phyloP scores from a whole-genome alignment of 1,284 basidiomycete species.

The Heterobasidion annosum region DNA sequence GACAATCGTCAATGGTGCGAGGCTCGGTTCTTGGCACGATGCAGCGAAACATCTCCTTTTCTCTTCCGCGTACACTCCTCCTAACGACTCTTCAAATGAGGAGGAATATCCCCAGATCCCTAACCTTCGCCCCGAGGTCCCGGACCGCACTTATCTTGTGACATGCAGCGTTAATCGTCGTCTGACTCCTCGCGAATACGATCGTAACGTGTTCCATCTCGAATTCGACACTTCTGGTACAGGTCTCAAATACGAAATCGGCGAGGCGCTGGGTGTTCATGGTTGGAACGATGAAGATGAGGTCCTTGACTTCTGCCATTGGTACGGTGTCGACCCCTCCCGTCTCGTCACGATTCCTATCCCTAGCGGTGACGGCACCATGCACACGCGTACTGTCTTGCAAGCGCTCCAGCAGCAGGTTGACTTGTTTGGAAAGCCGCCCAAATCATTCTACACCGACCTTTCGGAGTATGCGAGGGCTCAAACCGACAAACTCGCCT shows the following conservation, averaged over 20 bases:
- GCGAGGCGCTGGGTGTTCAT: slow-evolving; percentile 94
- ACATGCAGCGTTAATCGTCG: slow-evolving; percentile 92
- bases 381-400: slow-evolving; percentile 90
- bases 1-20: slow-evolving; percentile 52
- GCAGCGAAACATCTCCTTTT: slow-evolving; percentile 88
- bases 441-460: slow-evolving; percentile 92
- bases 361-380: slow-evolving; percentile 44
- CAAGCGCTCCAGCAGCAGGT: slow-evolving; percentile 96
- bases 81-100: slow-evolving; percentile 24
- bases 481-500: slow-evolving; percentile 70
- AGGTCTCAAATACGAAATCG: slow-evolving; percentile 91
- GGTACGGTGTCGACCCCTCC: slow-evolving; percentile 86
- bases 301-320: slow-evolving; percentile 82
- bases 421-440: slow-evolving; percentile 93
- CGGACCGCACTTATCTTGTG: slow-evolving; percentile 90
- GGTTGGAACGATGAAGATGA: slow-evolving; percentile 96
- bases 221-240: slow-evolving; percentile 93
- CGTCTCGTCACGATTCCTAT: slow-evolving; percentile 80
- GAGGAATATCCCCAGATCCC: slow-evolving; percentile 51
- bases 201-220: slow-evolving; percentile 98
- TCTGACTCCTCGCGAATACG: slow-evolving; percentile 90
- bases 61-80: slow-evolving; percentile 68
- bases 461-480: slow-evolving; percentile 73
- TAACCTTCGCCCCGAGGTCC: slow-evolving; percentile 77
- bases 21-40: slow-evolving; percentile 71